Evolutionary conservation across 2,329 filamentous ascomycete species (phyloP), one percentile per base, ranked within the genome.

Genomic region (Clarireedia homoeocarpa): DNA sequence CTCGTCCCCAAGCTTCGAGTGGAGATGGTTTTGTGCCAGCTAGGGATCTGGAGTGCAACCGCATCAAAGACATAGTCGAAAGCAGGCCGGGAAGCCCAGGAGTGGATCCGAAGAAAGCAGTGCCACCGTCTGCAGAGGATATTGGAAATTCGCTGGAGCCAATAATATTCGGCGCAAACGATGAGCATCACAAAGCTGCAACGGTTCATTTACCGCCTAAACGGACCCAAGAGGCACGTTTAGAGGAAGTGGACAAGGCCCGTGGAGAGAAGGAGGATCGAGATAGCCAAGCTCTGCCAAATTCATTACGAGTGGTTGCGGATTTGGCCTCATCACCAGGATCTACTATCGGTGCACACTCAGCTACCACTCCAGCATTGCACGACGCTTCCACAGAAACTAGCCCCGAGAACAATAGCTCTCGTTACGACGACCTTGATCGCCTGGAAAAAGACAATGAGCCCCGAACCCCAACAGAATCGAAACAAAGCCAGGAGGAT

Each of bases 341-440:
- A 2, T 92, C 89, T 5, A 91, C 86, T 1, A 73, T 81, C 54
- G 83, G 77, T 34, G 80, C 84, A 1, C 84, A 85, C 63, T 91
- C 87, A 45, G 84, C 84, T 54, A 83, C 85, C 23, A 94, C 89
- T 0, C 86, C 89, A 1, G 80, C 79, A 38, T 77, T 84, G 40
- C 80, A 84, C 58, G 81, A 86, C 60, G 79, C 77, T 6, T 91
- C 88, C 1, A 82, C 86, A 1, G 84, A 86, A 62, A 91, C 88
- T 1, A 91, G 86, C 63, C 84, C 86, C 1, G 86, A 87, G 54
- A 81, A 86, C 54, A 86, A 90, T 49, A 78, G 76, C 17, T 75
- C 80, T 48, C 77, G 80, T 45, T 81, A 80, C 62, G 69, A 75
- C 62, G 69, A 75, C 15, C 65, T 69, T 3, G 76, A 83, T 36